phyloP scores from a whole-genome alignment of 2,329 filamentous ascomycete genomes.

The Fusarium sp. region DNA sequence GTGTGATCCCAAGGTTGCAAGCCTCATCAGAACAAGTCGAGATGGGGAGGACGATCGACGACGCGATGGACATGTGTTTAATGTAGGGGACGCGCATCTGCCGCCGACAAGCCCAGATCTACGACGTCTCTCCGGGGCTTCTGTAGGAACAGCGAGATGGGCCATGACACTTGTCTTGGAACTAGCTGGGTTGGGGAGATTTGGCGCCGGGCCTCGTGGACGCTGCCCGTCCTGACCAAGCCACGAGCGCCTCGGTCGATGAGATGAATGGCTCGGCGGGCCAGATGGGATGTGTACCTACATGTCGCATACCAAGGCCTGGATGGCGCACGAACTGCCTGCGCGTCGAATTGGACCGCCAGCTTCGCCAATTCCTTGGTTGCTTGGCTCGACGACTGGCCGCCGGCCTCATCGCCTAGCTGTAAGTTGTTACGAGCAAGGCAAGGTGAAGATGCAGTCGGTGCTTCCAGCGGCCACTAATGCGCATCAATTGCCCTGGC shows the following conservation, averaged over 20 bases:
- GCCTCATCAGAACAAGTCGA: conserved; percentile 8
- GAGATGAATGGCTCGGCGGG: conserved; percentile 25
- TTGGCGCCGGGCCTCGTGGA: conserved; percentile 41
- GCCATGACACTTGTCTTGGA: conserved; percentile 21
- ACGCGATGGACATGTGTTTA: conserved; percentile 25
- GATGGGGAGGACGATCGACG: conserved; percentile 37
- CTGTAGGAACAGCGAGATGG: conserved; percentile 38
- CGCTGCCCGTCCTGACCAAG: conserved; percentile 38
- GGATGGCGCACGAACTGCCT: conserved; percentile 30
- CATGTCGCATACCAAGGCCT: conserved; percentile 33
- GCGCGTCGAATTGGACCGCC: background rate
- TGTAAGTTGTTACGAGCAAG: conserved; percentile 12
- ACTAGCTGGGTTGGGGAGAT: conserved; percentile 34
- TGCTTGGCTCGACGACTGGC: background rate
- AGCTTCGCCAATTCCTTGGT: conserved; percentile 20
- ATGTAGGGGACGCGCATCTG: conserved; percentile 43
- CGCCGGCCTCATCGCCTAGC: conserved; percentile 19
- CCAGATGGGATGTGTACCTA: conserved; percentile 34
- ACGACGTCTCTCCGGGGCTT: conserved; percentile 24
- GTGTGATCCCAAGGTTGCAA: conserved; percentile 23
- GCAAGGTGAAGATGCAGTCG: conserved; percentile 20
- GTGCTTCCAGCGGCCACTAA: conserved; percentile 35
- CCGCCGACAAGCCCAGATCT: conserved; percentile 36
- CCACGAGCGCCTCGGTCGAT: conserved; percentile 32
- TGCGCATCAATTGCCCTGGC: conserved; percentile 36